Base-by-base conservation (phyloP, 805 yeast genomes). In the Cyberlindnera japonica region DNA sequence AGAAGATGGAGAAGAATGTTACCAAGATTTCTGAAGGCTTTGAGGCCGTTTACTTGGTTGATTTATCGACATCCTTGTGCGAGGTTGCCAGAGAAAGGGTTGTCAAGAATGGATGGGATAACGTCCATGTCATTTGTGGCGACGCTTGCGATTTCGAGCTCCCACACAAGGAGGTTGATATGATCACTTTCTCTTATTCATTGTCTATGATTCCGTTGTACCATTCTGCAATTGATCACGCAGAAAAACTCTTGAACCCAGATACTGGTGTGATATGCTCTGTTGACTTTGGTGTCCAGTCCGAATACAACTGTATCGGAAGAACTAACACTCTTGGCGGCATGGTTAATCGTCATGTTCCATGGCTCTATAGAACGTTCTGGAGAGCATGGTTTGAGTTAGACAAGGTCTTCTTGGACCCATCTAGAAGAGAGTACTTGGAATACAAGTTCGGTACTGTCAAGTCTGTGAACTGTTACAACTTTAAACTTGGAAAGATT, bases 381-480 rank as follows among this genome's bases (percentile, higher is more conserved):
- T 85, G 95, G 95, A 74, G 89, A 56, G 67, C 81, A 32, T 86
- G 95, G 95, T 85, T 86, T 61, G 95, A 85, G 62, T 81, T 82
- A 38, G 95, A 85, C 61, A 74, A 81, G 41, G 95, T 85, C 3
- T 81, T 77, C 53, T 71, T 85, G 50, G 95, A 85, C 57, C 79
- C 89, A 23, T 74, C 88, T 7, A 77, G 95, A 65, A 77, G 95
- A 64, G 88, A 82, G 55, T 85, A 84, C 63, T 71, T 86, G 53
- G 95, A 85, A 61, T 83, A 86, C 63, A 74, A 76, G 54, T 85
- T 85, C 54, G 95, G 95, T 23, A 86, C 95, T 16, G 64, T 86
- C 55, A 85, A 86, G 63, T 76, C 88, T 4, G 61, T 83, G 51
- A 85, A 86, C 58, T 62, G 77, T 43, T 75, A 75, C 66, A 86